phyloP scores from a whole-genome alignment of 768 basidiomycete species.

The Lactarius quietus region DNA sequence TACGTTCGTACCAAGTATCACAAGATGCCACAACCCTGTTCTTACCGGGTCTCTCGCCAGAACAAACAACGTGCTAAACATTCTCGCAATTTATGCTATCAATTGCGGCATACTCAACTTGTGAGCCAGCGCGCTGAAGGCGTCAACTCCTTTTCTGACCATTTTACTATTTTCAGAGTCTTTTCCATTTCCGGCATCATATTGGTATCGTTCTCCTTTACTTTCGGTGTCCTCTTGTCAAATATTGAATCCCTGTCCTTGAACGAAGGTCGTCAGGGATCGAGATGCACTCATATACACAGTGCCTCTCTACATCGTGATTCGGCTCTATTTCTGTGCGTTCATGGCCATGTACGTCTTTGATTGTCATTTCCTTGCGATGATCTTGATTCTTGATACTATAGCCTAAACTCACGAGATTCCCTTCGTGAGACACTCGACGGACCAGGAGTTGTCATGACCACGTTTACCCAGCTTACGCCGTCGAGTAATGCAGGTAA shows the following conservation, averaged over 20 bases:
- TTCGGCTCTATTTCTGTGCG: no score
- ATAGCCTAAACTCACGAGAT: background rate
- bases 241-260: background rate
- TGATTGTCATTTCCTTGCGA: background rate
- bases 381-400: background rate
- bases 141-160: background rate
- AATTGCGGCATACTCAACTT: background rate
- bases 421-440: background rate
- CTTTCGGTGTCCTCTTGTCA: no score
- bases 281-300: background rate
- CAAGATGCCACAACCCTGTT: background rate
- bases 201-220: background rate
- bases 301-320: background rate
- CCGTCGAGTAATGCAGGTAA: no score
- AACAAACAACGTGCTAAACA: background rate
- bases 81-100: background rate
- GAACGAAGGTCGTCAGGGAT: background rate
- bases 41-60: background rate
- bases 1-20: no score
- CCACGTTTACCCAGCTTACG: no score
- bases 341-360: background rate
- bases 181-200: background rate
- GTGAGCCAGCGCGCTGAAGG: background rate
- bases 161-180: background rate
- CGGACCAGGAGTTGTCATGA: background rate